These are phyloP conservation scores for Pythium rishiriense DNA, from an alignment of 352 stramenopile genomes.

Conservation along the genomic window DNA sequence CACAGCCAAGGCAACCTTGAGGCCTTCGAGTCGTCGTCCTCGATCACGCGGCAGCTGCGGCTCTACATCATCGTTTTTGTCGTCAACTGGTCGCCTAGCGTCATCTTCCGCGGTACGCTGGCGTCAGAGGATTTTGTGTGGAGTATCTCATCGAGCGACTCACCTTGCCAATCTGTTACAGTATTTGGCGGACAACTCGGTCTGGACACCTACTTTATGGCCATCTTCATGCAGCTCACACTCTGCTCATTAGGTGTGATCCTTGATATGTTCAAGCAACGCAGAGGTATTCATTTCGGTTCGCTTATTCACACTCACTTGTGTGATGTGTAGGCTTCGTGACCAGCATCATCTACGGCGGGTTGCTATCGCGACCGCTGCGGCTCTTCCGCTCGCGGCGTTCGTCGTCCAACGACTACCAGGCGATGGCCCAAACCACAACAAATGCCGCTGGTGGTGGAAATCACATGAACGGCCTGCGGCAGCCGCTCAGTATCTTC, in stretches of 20 bases:
- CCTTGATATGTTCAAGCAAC: background rate
- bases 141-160: background rate
- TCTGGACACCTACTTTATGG: conserved; percentile 45
- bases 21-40: conserved; percentile 58
- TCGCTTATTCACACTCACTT: background rate
- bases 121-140: background rate
- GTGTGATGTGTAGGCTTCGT: conserved; percentile 37
- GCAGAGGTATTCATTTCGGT: background rate
- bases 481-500: conserved; percentile 63
- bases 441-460: conserved; percentile 21
- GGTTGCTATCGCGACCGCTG: conserved; percentile 18
- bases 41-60: conserved; percentile 61
- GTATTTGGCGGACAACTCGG: conserved; percentile 50
- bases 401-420: conserved; percentile 29
- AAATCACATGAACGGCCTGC: conserved; percentile 35
- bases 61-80: conserved; percentile 77
- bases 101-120: conserved; percentile 58
- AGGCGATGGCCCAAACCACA: conserved; percentile 39
- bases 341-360: conserved; percentile 61
- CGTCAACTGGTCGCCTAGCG: conserved; percentile 64
- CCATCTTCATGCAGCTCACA: conserved; percentile 65
- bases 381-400: conserved; percentile 17
- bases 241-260: conserved; percentile 44
- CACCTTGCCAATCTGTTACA: conserved; percentile 22
- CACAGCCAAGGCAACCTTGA: conserved; percentile 58